Base-by-base conservation (phyloP, 805 yeast species). In the Kazachstania bromeliacearum region DNA sequence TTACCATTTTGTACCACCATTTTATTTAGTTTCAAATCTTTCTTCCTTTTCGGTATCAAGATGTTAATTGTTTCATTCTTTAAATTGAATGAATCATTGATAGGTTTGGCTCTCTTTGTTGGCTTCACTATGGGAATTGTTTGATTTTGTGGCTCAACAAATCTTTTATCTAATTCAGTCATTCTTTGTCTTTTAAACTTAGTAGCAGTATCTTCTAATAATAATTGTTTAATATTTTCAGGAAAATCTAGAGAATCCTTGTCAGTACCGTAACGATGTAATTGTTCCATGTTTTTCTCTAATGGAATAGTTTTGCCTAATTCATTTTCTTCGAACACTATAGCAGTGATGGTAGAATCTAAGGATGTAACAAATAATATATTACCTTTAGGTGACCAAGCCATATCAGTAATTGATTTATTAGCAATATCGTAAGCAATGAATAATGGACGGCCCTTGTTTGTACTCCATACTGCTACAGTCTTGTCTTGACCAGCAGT, bases 401-500 rank as follows among this genome's bases (percentile, higher is more conserved):
- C 71, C 33, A 89, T 63, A 57, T 89, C 98, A 0, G 96, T 85
- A 21, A 92, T 79, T 0, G 95, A 71, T 45, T 82, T 85, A 26
- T 68, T 65, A 3, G 81, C 72, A 12, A 89, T 70, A 43, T 88
- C 94, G 28, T 74, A 74, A 1, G 88, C 84, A 6, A 87, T 84
- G 9, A 83, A 70, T 33, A 92, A 58, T 1, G 98, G 97, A 34
- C 84, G 68, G 4, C 87, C 72, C 35, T 68, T 69, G 2, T 73
- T 60, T 0, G 95, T 89, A 50, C 77, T 78, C 98, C 98, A 89
- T 5, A 89, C 66, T 0, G 87, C 94, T 26, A 92, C 59, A 1
- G 87, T 73, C 50, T 84, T 77, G 59, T 89, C 98, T 59, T 89
- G 97, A 8, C 97, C 97, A 10, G 89, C 96, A 20, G 96, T 82